Conservation (phyloP, 1,139 yeast genomes). For the Pichia sp. region DNA sequence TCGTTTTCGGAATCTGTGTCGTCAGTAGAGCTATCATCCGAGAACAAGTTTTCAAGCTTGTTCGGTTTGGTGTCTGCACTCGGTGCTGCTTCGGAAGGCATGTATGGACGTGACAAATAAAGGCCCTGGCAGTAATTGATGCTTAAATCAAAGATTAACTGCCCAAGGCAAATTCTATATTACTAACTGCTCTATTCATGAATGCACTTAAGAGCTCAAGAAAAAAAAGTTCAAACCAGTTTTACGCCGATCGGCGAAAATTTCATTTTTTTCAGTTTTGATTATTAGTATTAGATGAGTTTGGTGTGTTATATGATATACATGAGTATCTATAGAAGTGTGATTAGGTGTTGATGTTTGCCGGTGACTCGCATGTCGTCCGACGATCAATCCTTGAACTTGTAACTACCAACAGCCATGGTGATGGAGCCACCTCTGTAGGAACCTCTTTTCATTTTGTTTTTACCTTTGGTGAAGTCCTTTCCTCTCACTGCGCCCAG, state of each 20-base stretch:
- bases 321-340: background rate
- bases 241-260: background rate
- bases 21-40: conserved; percentile 24
- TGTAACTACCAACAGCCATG: conserved; percentile 83
- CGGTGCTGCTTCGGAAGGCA: conserved; percentile 8
- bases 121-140: too few relatives aligned
- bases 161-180: background rate
- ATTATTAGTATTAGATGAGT: background rate
- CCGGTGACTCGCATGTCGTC: background rate
- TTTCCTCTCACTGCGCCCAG: conserved; percentile 86
- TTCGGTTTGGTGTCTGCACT: background rate
- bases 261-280: background rate
- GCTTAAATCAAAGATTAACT: background rate
- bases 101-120: background rate
- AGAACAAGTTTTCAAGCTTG: conserved; percentile 15
- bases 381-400: conserved; percentile 55
- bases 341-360: background rate
- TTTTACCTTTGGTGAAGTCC: conserved; percentile 93
- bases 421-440: conserved; percentile 95
- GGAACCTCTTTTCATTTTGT: conserved; percentile 96
- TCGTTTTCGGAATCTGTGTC: conserved; percentile 20
- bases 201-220: background rate
- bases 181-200: background rate
- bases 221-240: background rate
- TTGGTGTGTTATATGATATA: background rate